A percentile compares a stretch with the other conserved stretches of the same genome.
phyloP scores from a whole-genome alignment of 2,329 filamentous ascomycete genomes.

The Aspergillus texensis region DNA sequence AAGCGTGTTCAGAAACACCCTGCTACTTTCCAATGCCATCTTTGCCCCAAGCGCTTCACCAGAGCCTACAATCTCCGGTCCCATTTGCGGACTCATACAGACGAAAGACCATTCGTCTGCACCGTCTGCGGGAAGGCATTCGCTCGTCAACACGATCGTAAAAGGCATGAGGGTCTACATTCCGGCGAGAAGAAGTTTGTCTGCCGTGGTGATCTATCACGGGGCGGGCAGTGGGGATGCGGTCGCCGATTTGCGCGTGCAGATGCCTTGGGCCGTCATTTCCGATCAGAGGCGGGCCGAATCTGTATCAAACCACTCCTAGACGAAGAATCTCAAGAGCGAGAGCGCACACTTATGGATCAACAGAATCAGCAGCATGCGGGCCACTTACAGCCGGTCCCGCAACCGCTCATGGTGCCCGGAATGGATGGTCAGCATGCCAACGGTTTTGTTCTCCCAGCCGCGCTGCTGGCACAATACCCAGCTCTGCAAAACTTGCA shows the following conservation, averaged over 20 bases:
- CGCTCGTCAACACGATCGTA: conserved; percentile 94
- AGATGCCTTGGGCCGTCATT: conserved; percentile 91
- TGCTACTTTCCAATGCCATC: conserved; percentile 89
- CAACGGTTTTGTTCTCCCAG: conserved; percentile 74
- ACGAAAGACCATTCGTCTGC: conserved; percentile 95
- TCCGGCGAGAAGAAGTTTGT: conserved; percentile 99
- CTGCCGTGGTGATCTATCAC: conserved; percentile 87
- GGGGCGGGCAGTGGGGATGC: conserved; percentile 85
- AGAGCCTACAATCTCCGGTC: conserved; percentile 95
- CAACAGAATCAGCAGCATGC: conserved; percentile 66
- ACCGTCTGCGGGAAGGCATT: conserved; percentile 97
- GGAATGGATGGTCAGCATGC: conserved; percentile 59
- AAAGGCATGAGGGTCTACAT: conserved; percentile 93
- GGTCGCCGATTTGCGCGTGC: conserved; percentile 90
- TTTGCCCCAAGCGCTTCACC: conserved; percentile 95
- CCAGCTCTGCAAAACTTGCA: conserved; percentile 89
- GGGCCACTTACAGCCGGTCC: conserved; percentile 56
- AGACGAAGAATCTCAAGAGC: conserved; percentile 86
- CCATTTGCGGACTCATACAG: conserved; percentile 92
- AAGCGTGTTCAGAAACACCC: conserved; percentile 97
- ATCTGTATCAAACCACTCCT: conserved; percentile 97
- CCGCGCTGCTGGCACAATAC: conserved; percentile 86
- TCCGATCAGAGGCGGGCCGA: conserved; percentile 90
- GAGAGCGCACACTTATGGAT: conserved; percentile 74
- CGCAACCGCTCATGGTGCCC: conserved; percentile 63